Evolutionary conservation across 139 green algal species (phyloP).

Genomic region (Gonium pectorale): DNA sequence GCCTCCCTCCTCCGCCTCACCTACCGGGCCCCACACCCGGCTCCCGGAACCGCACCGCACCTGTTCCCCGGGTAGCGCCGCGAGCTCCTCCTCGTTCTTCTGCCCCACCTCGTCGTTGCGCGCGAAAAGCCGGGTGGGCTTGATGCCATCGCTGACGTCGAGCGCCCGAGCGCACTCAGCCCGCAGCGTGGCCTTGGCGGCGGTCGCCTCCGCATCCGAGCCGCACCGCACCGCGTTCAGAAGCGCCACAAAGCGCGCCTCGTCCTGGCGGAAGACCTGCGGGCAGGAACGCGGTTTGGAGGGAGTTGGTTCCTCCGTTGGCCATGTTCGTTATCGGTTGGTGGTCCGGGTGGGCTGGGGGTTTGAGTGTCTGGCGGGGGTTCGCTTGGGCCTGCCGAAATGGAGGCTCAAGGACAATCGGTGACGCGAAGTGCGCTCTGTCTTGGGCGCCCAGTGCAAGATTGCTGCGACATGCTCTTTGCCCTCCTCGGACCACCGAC

Average conservation of each 20-base stretch:
- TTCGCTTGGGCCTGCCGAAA: no score
- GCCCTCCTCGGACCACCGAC: no score
- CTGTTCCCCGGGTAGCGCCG: not conserved
- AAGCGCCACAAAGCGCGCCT: constrained; percentile 49
- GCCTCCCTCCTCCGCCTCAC: not conserved
- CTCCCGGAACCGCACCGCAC: not conserved
- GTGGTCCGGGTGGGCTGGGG: no score
- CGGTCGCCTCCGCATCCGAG: not conserved
- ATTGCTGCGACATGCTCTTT: no score
- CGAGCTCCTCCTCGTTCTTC: constrained; percentile 5
- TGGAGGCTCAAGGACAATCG: no score
- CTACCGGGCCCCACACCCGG: not conserved
- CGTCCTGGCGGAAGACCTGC: constrained; percentile 67
- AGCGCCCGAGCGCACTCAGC: not conserved
- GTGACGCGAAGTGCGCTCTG: no score
- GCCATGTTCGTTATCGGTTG: no score
- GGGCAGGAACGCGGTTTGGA: no score
- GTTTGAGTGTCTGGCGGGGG: no score
- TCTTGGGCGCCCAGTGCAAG: no score
- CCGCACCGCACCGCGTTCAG: constrained; percentile 62
- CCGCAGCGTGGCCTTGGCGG: not conserved
- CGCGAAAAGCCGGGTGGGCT: not conserved
- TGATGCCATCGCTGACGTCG: constrained; percentile 7
- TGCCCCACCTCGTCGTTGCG: not conserved
- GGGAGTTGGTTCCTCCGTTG: no score